Evolutionary conservation across 2,329 filamentous ascomycete species (phyloP).

Genomic region (Gnomoniopsis sp.): DNA sequence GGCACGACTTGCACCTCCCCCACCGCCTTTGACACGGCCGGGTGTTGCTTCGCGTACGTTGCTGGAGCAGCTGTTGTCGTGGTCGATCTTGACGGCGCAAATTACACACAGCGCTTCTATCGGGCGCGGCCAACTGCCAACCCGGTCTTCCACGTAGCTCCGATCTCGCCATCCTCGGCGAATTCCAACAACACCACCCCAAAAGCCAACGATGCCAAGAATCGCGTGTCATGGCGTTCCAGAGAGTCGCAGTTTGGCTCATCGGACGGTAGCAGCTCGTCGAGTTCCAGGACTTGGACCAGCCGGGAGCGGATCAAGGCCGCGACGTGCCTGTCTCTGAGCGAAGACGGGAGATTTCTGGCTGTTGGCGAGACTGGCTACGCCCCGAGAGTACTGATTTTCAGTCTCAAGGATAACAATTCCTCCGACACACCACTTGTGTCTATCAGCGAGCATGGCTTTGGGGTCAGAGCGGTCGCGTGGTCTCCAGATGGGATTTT

Average conservation of each 20-base stretch:
- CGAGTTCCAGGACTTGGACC: slow-evolving; percentile 71
- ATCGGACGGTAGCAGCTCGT: slow-evolving; percentile 59
- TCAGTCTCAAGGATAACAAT: slow-evolving; percentile 75
- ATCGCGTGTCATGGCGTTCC: slow-evolving; percentile 44
- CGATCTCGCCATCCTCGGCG: slow-evolving; percentile 47
- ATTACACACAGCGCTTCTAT: slow-evolving; percentile 79
- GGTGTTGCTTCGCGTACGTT: slow-evolving; percentile 81
- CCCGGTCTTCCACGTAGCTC: slow-evolving; percentile 57
- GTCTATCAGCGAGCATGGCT: slow-evolving; percentile 83
- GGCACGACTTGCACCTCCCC: slow-evolving; percentile 84
- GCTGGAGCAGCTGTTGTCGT: slow-evolving; percentile 93
- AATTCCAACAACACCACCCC: slow-evolving; percentile 53
- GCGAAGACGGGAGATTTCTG: slow-evolving; percentile 79
- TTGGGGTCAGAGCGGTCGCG: slow-evolving; percentile 81
- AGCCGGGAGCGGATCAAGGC: slow-evolving; percentile 92
- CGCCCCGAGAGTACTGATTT: slow-evolving; percentile 85
- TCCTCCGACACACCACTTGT: slow-evolving; percentile 80
- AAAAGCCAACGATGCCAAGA: slow-evolving; percentile 62
- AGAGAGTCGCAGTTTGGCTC: slow-evolving; percentile 46
- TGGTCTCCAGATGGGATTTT: slow-evolving; percentile 87
- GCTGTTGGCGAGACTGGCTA: slow-evolving; percentile 96
- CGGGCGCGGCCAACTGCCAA: slow-evolving; percentile 76
- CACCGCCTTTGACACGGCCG: slow-evolving; percentile 80
- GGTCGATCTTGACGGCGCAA: slow-evolving; percentile 69
- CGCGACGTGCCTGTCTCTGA: slow-evolving; percentile 85